A percentile compares a stretch with the other conserved stretches of the same genome.
These are phyloP conservation scores for Herpetomonas tarakana DNA, from an alignment of 208 protist genomes.

Conservation along the genomic window DNA sequence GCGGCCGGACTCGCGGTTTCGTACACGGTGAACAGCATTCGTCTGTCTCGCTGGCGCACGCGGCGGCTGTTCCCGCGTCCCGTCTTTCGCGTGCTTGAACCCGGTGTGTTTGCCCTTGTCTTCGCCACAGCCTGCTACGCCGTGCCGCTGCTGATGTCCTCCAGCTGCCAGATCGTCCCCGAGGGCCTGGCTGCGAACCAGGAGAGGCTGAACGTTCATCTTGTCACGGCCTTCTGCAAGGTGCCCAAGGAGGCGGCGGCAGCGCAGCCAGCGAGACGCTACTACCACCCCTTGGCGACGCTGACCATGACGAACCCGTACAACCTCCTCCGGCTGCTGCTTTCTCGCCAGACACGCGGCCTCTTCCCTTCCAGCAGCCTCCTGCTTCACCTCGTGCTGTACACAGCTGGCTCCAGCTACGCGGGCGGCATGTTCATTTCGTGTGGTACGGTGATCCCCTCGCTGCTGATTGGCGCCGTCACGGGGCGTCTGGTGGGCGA, in stretches of 20 bases:
- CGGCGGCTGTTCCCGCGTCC: constrained; percentile 34
- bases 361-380: constrained; percentile 48
- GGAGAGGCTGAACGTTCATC: constrained; percentile 39
- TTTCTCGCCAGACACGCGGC: constrained; percentile 45
- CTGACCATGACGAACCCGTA: constrained; percentile 61
- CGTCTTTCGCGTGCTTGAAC: constrained; percentile 54
- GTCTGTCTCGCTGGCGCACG: constrained; percentile 53
- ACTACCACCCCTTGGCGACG: constrained; percentile 57
- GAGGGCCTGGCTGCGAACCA: constrained; percentile 26
- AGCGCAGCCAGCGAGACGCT: not conserved
- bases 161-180: constrained; percentile 43
- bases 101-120: constrained; percentile 35
- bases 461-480: constrained; percentile 77
- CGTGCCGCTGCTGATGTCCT: constrained; percentile 33
- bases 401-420: constrained; percentile 63
- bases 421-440: constrained; percentile 74
- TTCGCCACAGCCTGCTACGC: constrained; percentile 48
- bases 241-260: constrained; percentile 4
- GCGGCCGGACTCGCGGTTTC: constrained; percentile 55
- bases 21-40: constrained; percentile 72
- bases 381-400: constrained; percentile 49
- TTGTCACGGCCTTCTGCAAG: constrained; percentile 48
- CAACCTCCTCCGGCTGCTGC: constrained; percentile 59
- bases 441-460: constrained; percentile 64
- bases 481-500: constrained; percentile 64